phyloP scores from a whole-genome alignment of 2,329 filamentous ascomycete species.

The Cladosporium oxysporum region DNA sequence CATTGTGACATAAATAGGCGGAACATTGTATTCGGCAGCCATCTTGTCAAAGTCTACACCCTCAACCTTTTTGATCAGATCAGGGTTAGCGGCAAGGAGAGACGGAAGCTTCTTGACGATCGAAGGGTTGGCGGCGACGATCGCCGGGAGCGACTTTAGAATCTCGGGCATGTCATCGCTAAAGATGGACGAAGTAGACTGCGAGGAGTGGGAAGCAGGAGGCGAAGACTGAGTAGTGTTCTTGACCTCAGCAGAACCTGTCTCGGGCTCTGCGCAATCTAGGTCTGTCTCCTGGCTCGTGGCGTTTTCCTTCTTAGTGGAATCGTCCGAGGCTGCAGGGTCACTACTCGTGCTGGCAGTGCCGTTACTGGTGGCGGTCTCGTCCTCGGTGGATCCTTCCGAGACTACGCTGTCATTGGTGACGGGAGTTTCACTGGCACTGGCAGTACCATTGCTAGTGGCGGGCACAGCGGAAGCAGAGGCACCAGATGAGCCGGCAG shows the following conservation, averaged over 20 bases:
- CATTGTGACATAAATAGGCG: neutral
- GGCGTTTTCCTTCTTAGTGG: neutral
- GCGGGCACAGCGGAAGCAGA: neutral
- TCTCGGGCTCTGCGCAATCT: neutral
- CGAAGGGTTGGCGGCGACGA: neutral
- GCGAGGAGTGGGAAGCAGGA: neutral
- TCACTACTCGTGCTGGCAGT: neutral
- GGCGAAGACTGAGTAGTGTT: neutral
- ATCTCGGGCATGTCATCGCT: neutral
- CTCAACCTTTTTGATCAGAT: neutral
- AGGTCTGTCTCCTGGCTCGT: neutral
- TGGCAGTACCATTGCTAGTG: neutral
- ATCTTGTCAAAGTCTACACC: neutral
- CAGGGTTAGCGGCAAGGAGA: neutral
- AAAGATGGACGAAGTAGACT: neutral
- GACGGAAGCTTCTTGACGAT: conserved; percentile 4
- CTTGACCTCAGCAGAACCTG: neutral
- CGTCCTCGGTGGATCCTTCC: neutral
- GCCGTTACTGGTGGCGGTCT: neutral
- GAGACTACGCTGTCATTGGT: neutral
- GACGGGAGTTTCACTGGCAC: neutral
- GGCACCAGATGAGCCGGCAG: conserved; percentile 27
- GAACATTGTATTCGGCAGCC: neutral
- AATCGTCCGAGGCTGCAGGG: neutral
- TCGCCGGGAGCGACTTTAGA: neutral